A percentile compares a stretch with the other conserved stretches of the same genome.
These are phyloP conservation scores for Mortierella sp. DNA, from an alignment of 371 early-diverging fungal species.

Conservation along the genomic window DNA sequence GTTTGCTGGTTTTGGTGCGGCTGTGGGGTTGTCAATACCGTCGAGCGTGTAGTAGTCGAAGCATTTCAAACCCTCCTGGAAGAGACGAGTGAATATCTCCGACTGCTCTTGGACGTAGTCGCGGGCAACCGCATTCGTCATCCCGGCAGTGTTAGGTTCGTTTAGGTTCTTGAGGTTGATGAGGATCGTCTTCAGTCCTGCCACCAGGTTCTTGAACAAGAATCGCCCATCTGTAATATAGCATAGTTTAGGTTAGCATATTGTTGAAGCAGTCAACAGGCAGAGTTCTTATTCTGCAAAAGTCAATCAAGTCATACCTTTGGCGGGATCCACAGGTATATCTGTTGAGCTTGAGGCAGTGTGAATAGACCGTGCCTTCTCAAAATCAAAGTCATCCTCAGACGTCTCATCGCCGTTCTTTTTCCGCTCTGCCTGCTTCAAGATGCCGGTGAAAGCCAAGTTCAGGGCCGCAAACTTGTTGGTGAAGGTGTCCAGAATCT, in stretches of 20 bases:
- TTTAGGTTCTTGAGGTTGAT: conserved; percentile 82
- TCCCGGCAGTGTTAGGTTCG: conserved; percentile 38
- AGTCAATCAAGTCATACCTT: conserved; percentile 60
- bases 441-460: conserved; percentile 66
- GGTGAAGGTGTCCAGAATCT: conserved; percentile 88
- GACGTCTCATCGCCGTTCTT: conserved; percentile 41
- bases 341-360: conserved; percentile 76
- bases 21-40: conserved; percentile 63
- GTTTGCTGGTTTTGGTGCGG: conserved; percentile 40
- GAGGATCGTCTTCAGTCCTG: conserved; percentile 88
- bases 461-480: conserved; percentile 84
- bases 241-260: neutral
- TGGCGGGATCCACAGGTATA: conserved; percentile 77
- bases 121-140: conserved; percentile 61
- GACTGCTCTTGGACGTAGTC: conserved; percentile 81
- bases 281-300: neutral
- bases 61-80: conserved; percentile 89
- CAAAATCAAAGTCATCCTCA: conserved; percentile 84
- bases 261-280: too few relatives aligned
- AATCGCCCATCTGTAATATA: conserved; percentile 72
- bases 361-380: conserved; percentile 83
- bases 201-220: conserved; percentile 88
- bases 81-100: conserved; percentile 76
- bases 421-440: conserved; percentile 62
- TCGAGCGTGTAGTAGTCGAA: conserved; percentile 91